A percentile compares a stretch with the other conserved stretches of the same genome.
These are phyloP conservation scores for Fusarium tupiense DNA, from an alignment of 2,329 filamentous ascomycete genomes.

Conservation along the genomic window DNA sequence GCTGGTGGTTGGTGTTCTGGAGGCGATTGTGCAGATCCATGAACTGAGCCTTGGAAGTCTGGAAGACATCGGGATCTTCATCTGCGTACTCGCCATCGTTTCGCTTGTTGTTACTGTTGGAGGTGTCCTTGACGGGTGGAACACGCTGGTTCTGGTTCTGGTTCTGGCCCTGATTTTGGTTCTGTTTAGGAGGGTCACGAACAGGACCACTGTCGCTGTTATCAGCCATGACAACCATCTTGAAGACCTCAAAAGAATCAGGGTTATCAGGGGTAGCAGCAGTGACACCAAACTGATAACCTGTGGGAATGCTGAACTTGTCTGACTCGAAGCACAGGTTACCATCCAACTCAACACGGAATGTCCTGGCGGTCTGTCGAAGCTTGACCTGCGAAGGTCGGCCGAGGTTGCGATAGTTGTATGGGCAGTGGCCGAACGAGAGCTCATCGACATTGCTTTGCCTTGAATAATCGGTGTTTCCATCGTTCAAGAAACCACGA, in stretches of 20 bases:
- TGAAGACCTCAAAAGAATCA: conserved; percentile 94
- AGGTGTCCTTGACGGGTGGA: conserved; percentile 31
- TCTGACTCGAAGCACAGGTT: conserved; percentile 83
- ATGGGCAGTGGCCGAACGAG: conserved; percentile 92
- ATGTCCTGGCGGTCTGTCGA: conserved; percentile 67
- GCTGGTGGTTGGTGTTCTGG: conserved; percentile 75
- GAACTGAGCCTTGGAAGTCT: conserved; percentile 72
- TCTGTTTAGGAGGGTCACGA: conserved; percentile 43
- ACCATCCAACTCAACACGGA: conserved; percentile 85
- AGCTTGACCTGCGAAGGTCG: conserved; percentile 83
- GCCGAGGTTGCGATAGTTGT: conserved; percentile 90
- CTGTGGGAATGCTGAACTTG: conserved; percentile 79
- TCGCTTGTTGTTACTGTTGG: conserved; percentile 39
- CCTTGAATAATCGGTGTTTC: conserved; percentile 78
- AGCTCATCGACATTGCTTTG: conserved; percentile 81
- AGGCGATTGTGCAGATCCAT: conserved; percentile 86
- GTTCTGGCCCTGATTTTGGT: conserved; percentile 5
- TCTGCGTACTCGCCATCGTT: conserved; percentile 58
- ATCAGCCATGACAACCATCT: conserved; percentile 77
- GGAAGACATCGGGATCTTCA: conserved; percentile 57
- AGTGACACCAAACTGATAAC: conserved; percentile 87
- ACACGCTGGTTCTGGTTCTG: conserved; percentile 22
- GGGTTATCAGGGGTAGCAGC: conserved; percentile 90
- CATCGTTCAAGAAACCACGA: conserved; percentile 94
- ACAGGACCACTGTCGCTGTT: conserved; percentile 43